Evolutionary conservation across 208 protist species (phyloP), one percentile per base, ranked within the genome.

Genomic region (Jaenimonas drosophilae): DNA sequence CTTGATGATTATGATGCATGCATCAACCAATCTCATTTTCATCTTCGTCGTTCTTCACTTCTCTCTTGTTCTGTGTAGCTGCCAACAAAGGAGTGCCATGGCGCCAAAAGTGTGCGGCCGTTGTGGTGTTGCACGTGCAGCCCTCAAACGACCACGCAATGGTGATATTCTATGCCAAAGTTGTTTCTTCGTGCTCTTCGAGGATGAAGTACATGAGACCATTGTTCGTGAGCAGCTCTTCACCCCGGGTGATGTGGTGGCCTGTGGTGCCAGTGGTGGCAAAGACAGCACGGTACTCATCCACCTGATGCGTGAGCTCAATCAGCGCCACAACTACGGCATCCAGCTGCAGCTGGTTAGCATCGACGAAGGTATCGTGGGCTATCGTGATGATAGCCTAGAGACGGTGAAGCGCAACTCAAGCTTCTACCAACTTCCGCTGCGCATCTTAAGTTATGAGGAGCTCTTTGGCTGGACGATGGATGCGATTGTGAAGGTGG

Each of bases 351-450:
- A 88, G 26, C 62, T 99, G 4, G 74, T 99, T 23, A 97, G 94
- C 49, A 87, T 99, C 43, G 97, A 99, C 59, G 97, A 99, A 60
- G 97, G 97, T 32, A 99, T 99, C 54, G 64, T 70, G 4, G 97
- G 97, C 17, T 99, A 99, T 58, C 83, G 97, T 46, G 96, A 99
- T 58, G 89, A 97, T 45, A 98, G 96, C 45, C 77, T 99, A 3
- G 83, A 96, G 54, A 97, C 90, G 34, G 97, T 99, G 16, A 76
- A 97, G 50, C 76, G 84, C 44, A 98, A 98, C 58, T 58, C 89
- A 27, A 43, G 66, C 27, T 59, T 75, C 43, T 99, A 98, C 56
- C 47, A 58, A n/a, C 65, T 98, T 14, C 96, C 96, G 3, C 75
- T 99, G 7, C 69, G 65, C 45, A 94, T 99, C 43, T 36, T 99